phyloP scores from a whole-genome alignment of 306 rosid species.

The Prunus salicina region DNA sequence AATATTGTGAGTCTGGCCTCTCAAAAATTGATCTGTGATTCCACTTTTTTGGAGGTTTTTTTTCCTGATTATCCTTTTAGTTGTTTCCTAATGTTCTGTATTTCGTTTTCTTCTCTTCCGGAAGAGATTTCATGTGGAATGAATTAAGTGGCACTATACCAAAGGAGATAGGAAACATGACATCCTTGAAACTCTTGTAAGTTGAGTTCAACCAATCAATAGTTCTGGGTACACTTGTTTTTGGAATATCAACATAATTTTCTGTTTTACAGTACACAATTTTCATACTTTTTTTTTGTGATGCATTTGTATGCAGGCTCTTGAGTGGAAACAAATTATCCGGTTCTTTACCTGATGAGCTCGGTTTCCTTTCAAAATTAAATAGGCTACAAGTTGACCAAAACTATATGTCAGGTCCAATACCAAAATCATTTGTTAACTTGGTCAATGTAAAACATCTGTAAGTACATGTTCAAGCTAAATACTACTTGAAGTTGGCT shows the following conservation, averaged over 20 bases:
- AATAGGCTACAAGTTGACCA: conserved; percentile 43
- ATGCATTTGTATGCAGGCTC: conserved; percentile 34
- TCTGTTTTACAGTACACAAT: not conserved
- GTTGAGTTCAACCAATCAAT: conserved; percentile 24
- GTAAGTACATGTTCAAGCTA: conserved; percentile 27
- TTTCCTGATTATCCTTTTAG: conserved; percentile 11
- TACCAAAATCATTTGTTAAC: conserved; percentile 45
- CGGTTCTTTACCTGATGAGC: conserved; percentile 50
- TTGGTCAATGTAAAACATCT: conserved; percentile 30
- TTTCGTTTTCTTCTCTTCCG: conserved; percentile 16
- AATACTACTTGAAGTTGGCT: not conserved
- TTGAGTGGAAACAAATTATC: conserved; percentile 46
- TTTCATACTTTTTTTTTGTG: not conserved
- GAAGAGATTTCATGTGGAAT: conserved; percentile 94
- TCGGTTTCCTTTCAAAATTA: conserved; percentile 41
- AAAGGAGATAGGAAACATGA: conserved; percentile 68
- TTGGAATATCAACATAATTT: not conserved
- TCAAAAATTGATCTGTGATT: conserved; percentile 10
- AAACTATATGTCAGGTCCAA: conserved; percentile 39
- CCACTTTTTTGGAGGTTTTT: not conserved
- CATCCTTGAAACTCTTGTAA: conserved; percentile 67
- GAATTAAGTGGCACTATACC: conserved; percentile 66
- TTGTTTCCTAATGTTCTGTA: conserved; percentile 31
- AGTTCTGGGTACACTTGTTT: not conserved
- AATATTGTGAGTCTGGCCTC: conserved; percentile 55